A percentile compares a stretch with the other conserved stretches of the same genome.
Evolutionary conservation across 176 grass and related monocot genomes (phyloP).

Genomic region (Secale cereale): DNA sequence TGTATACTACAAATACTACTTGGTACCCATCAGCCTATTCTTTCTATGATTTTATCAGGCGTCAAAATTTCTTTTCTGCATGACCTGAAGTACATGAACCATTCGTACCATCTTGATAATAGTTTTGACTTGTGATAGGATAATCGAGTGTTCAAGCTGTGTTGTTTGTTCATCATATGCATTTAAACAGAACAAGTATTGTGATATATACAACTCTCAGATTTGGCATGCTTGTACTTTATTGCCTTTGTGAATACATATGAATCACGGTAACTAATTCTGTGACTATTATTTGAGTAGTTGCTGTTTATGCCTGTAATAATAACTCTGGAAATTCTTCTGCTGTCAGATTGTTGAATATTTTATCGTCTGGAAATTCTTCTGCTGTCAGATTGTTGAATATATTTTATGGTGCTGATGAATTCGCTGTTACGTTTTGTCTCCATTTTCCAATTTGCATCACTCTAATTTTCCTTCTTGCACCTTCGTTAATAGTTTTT

Average conservation of each 20-base stretch:
- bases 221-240: neutral
- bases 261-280: neutral
- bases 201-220: conserved; percentile 5
- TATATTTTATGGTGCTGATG: neutral
- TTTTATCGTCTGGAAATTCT: neutral
- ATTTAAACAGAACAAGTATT: neutral
- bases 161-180: conserved; percentile 6
- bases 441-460: conserved; percentile 1
- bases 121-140: neutral
- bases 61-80: too few relatives aligned
- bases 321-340: neutral
- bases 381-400: neutral
- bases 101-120: neutral
- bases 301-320: neutral
- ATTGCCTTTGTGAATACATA: neutral
- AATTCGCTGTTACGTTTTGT: neutral
- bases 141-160: neutral
- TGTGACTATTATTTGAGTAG: neutral
- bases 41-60: neutral
- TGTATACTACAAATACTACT: neutral
- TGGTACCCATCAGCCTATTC: neutral
- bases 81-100: neutral
- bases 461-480: neutral
- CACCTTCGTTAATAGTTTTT: neutral
- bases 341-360: neutral